Percentiles rank a stretch among this genome's conserved stretches.
These are phyloP conservation scores for Ramalina intermedia DNA, from an alignment of 495 filamentous ascomycete genomes.

Conservation along the genomic window DNA sequence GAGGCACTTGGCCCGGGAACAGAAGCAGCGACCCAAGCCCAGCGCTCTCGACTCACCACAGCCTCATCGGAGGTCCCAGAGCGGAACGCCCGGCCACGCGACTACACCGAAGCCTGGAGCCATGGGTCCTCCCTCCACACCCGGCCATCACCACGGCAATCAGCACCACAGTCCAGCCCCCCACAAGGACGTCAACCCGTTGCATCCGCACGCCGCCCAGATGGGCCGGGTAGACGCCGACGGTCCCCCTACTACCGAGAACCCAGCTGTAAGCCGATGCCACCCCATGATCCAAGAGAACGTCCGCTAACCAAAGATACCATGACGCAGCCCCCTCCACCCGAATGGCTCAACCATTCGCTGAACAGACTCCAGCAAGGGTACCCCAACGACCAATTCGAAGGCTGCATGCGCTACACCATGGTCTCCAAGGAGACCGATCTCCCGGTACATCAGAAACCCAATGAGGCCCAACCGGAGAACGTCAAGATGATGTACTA, in stretches of 20 bases:
- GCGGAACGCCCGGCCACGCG: constrained; percentile 34
- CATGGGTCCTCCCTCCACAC: constrained; percentile 45
- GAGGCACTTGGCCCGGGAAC: constrained; percentile 41
- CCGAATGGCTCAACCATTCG: constrained; percentile 59
- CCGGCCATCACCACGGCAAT: constrained; percentile 12
- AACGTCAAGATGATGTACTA: constrained; percentile 58
- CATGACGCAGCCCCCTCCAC: constrained; percentile 50
- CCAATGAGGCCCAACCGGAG: constrained; percentile 32
- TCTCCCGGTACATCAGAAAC: constrained; percentile 31
- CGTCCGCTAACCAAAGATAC: constrained; percentile 13
- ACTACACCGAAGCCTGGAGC: constrained; percentile 36
- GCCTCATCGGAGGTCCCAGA: constrained; percentile 31
- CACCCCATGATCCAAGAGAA: background rate
- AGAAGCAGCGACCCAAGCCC: constrained; percentile 27
- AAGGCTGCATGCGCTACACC: constrained; percentile 75
- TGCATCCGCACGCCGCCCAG: constrained; percentile 18
- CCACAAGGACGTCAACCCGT: constrained; percentile 7
- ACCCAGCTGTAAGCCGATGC: constrained; percentile 11
- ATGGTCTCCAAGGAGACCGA: constrained; percentile 56
- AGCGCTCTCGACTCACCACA: constrained; percentile 11
- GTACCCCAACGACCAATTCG: constrained; percentile 68
- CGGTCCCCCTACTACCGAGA: constrained; percentile 12
- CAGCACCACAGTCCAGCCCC: constrained; percentile 17
- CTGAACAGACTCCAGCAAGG: constrained; percentile 45
- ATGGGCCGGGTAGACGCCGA: constrained; percentile 15